These are phyloP conservation scores for Solioccasus polychromus DNA, from an alignment of 768 basidiomycete species.

Conservation along the genomic window DNA sequence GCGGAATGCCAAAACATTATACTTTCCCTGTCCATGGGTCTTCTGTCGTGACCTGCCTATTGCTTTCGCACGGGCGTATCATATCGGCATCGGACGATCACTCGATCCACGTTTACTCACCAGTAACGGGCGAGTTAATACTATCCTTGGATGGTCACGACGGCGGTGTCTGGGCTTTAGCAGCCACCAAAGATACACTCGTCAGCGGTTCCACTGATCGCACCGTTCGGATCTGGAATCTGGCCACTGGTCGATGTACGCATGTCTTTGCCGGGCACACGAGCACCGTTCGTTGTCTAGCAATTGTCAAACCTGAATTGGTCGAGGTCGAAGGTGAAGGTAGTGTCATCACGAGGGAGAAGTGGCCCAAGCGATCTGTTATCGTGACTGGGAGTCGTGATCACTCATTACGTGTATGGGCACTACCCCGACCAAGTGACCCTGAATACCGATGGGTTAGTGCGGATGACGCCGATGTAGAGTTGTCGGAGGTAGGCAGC, in stretches of 20 bases:
- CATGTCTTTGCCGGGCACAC: slow-evolving; percentile 97
- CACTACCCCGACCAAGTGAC: slow-evolving; percentile 64
- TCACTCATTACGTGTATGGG: slow-evolving; percentile 65
- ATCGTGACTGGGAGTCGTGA: slow-evolving; percentile 75
- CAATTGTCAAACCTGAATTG: slow-evolving; percentile 92
- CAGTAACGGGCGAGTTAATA: slow-evolving; percentile 72
- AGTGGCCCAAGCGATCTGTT: slow-evolving; percentile 66
- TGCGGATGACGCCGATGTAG: slow-evolving; percentile 57
- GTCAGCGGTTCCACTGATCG: slow-evolving; percentile 94
- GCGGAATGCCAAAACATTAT: slow-evolving; percentile 67
- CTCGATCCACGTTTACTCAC: slow-evolving; percentile 92
- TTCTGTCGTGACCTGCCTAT: slow-evolving; percentile 91
- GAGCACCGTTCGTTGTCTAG: slow-evolving; percentile 92
- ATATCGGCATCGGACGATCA: slow-evolving; percentile 98
- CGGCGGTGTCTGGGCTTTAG: slow-evolving; percentile 97
- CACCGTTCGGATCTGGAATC: slow-evolving; percentile 90
- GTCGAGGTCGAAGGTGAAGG: slow-evolving; percentile 68
- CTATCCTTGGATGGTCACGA: slow-evolving; percentile 85
- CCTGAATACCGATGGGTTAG: slow-evolving; percentile 71
- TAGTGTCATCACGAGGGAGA: slow-evolving; percentile 63
- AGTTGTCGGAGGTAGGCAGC: slow-evolving; percentile 45
- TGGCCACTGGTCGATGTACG: slow-evolving; percentile 74
- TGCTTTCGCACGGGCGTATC: slow-evolving; percentile 92
- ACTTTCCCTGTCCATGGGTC: slow-evolving; percentile 87
- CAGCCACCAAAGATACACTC: slow-evolving; percentile 79